phyloP scores from a whole-genome alignment of 2,329 filamentous ascomycete species.

The Xylariaceae sp. region DNA sequence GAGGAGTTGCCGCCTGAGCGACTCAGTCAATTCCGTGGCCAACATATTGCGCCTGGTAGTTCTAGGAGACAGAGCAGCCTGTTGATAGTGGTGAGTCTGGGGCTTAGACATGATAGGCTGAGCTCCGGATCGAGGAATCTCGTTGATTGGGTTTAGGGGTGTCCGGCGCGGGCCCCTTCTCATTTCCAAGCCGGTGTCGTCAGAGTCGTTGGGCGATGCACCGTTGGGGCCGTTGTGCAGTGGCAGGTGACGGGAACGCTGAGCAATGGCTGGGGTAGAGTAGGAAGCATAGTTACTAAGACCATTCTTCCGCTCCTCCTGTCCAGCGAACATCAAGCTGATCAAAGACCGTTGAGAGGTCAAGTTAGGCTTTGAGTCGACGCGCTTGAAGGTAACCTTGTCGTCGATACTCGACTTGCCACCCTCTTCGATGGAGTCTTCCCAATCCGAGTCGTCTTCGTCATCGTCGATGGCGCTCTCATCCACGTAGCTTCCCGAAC shows the following conservation, averaged over 20 bases:
- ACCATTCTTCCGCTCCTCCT: slow-evolving; percentile 67
- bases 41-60: slow-evolving; percentile 96
- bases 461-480: slow-evolving; percentile 80
- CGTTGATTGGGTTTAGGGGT: slow-evolving; percentile 52
- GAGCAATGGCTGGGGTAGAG: slow-evolving; percentile 64
- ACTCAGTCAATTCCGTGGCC: slow-evolving; percentile 88
- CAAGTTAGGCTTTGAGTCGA: slow-evolving; percentile 82
- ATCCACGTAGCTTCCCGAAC: slow-evolving; percentile 65
- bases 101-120: slow-evolving; percentile 78
- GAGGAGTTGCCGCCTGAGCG: slow-evolving; percentile 82
- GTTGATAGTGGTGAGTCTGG: slow-evolving; percentile 57
- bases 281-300: slow-evolving; percentile 66
- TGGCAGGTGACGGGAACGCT: slow-evolving; percentile 52
- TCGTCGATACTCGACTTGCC: slow-evolving; percentile 80
- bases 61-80: slow-evolving; percentile 79
- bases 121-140: slow-evolving; percentile 61
- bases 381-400: slow-evolving; percentile 77
- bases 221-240: slow-evolving; percentile 39
- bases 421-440: slow-evolving; percentile 73
- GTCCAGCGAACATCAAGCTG: slow-evolving; percentile 76
- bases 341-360: slow-evolving; percentile 84
- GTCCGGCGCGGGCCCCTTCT: slow-evolving; percentile 52
- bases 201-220: slow-evolving; percentile 54
- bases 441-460: slow-evolving; percentile 58
- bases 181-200: slow-evolving; percentile 61